Base-by-base conservation (phyloP, 306 rosid genomes). In the Quercus alba region DNA sequence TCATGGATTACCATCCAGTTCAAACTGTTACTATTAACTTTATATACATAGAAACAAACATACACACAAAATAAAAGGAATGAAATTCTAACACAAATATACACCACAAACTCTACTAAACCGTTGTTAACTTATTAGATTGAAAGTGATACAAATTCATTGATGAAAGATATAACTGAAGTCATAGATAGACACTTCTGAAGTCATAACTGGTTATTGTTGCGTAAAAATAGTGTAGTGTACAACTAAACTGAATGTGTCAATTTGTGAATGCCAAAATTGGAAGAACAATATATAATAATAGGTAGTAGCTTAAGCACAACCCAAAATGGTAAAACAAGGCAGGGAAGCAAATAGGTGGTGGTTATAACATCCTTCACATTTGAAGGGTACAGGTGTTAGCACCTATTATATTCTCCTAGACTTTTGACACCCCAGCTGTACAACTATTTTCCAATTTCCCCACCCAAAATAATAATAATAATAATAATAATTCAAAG, bases 371-470 rank as follows among this genome's bases (percentile, higher is more conserved):
- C 77, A 78, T 68, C 76, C 77, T 11, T 78, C 81, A 64, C 77
- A 70, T 52, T 75, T 28, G 72, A 75, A 83, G 83, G 83, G 18
- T 67, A 83, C 81, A 83, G 75, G 83, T 83, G 83, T 83, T 70
- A 5, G 86, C 79, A 59, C 54, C 73, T 23, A 75, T 68, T 46
- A 20, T 66, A 4, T 15, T 14, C 19, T 12, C 28, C 1, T 31
- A 61, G 56, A 18, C 38, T 49, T 15, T 9, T 5, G n/a, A 19
- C 77, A 75, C 77, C 66, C 14, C 67, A 81, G 33, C 51, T 6
- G 59, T 67, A 67, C 72, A 67, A 33, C 66, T 64, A 72, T 58
- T 73, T 77, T 30, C 15, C 56, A 75, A 56, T 25, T 26, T 23
- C 0, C 5, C 13, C 46, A 23, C 2, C 3, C 12, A 10, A 56